Base-by-base conservation (phyloP, 1,284 basidiomycete species). In the Cutaneotrichosporon curvatum region DNA sequence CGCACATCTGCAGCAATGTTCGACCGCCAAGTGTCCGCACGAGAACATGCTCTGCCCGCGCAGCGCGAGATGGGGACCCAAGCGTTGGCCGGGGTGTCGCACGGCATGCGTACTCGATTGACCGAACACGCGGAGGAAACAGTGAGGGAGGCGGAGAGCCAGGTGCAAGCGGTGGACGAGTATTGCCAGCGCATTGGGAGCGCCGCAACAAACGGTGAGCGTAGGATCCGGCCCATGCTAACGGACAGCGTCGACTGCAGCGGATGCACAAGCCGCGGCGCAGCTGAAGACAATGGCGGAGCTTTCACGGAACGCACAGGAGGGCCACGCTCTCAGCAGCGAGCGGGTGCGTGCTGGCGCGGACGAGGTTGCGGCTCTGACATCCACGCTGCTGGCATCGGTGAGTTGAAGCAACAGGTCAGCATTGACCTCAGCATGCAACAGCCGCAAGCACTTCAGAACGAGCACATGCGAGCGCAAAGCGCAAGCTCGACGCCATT, bases 71-170 rank as follows among this genome's bases (percentile, higher is more conserved):
- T 25, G 23, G 43, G 43, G 15, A 18, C 40, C 2, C 44, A 58
- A 55, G 62, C 65, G 21, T 37, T 70, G 6, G 47, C 22, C 1
- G 54, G 58, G n/a, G 60, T 63, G 4, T 36, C 43, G 22, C 35
- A 35, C 16, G 61, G 59, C 9, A 46, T 65, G 42, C 43, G 49
- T 16, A 35, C 33, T 1, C 30, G 50, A 28, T 47, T 69, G 15
- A 54, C 58, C 22, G 51, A 37, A 28, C 67, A 62, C 35, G 61
- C 58, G 5, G 22, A 34, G 34, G 48, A 58, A 18, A 62, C 58
- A 9, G 34, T 40, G 11, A 25, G 35, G 4, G 55, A 61, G 40
- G 60, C 58, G n/a, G 50, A 48, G 19, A 32, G 45, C 25, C 61
- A 62, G 12, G 53, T 59, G 5, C 21, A 22, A 7, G 48, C 40